These are phyloP conservation scores for Ammopiptanthus mongolicus DNA, from an alignment of 306 rosid species.

Conservation along the genomic window DNA sequence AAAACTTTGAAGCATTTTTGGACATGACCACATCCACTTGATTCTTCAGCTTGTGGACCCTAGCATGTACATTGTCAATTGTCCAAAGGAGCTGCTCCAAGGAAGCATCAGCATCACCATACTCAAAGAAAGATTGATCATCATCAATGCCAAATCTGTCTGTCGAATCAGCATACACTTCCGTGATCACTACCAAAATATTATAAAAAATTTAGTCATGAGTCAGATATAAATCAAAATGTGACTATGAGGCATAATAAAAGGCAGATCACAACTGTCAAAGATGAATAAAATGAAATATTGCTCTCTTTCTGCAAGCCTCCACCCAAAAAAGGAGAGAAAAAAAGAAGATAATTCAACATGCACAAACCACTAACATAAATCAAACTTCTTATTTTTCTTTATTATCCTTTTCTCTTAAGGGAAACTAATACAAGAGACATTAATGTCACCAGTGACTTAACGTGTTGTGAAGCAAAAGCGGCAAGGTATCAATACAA, in stretches of 20 bases:
- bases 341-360: not conserved
- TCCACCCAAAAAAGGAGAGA: not conserved
- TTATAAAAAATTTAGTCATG: conserved; percentile 1
- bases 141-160: conserved; percentile 32
- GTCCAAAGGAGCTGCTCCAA: conserved; percentile 68
- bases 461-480: conserved; percentile 17
- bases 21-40: conserved; percentile 52
- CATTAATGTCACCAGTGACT: not conserved
- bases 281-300: conserved; percentile 3
- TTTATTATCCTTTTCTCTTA: not conserved
- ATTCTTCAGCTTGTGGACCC: conserved; percentile 67
- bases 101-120: conserved; percentile 40
- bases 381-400: not conserved
- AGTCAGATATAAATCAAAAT: conserved; percentile 15
- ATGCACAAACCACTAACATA: conserved; percentile 4
- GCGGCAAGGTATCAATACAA: not conserved
- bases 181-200: conserved; percentile 28
- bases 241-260: conserved; percentile 13
- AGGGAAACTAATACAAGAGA: not conserved
- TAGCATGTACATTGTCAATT: conserved; percentile 58
- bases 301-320: not conserved
- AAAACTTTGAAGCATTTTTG: conserved; percentile 56
- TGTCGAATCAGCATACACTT: not conserved
- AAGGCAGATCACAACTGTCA: conserved; percentile 1
- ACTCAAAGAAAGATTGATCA: conserved; percentile 46